phyloP scores from a whole-genome alignment of 2,329 filamentous ascomycete genomes.

The Trichophyton mentagrophytes region DNA sequence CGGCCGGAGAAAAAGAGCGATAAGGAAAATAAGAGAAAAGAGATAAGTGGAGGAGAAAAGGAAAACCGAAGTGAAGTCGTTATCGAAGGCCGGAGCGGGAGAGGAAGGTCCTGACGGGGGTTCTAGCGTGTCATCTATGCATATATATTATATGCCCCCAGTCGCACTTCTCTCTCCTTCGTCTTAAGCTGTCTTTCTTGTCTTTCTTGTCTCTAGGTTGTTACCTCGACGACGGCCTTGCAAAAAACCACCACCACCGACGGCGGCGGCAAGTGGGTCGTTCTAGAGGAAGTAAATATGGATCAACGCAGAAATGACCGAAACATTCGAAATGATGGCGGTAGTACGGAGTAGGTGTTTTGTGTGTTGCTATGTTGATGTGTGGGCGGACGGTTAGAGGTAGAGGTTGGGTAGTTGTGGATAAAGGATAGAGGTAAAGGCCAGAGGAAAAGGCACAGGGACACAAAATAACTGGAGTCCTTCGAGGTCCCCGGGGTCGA shows the following conservation, averaged over 20 bases:
- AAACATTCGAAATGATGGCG: neutral
- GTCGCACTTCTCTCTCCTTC: neutral
- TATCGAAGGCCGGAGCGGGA: neutral
- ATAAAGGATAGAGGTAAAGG: neutral
- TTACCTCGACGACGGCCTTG: neutral
- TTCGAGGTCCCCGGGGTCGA: no score
- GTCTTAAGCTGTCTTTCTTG: neutral
- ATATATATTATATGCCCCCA: neutral
- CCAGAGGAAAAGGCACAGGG: neutral
- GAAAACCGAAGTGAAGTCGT: neutral
- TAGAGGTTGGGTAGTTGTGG: neutral
- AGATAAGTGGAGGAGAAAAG: neutral
- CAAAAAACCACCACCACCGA: neutral
- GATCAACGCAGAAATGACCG: neutral
- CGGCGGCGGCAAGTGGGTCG: neutral
- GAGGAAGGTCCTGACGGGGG: neutral
- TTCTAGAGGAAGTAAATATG: neutral
- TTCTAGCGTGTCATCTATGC: neutral
- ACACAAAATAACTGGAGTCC: no score
- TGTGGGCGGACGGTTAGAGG: neutral
- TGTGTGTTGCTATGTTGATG: neutral
- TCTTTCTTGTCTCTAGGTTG: neutral
- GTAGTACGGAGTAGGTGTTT: neutral
- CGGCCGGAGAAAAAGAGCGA: neutral
- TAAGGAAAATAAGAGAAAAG: neutral